Evolutionary conservation across 2,329 filamentous ascomycete genomes (phyloP), one percentile per base, ranked within the genome.

Genomic region (Aureobasidium pullulans): DNA sequence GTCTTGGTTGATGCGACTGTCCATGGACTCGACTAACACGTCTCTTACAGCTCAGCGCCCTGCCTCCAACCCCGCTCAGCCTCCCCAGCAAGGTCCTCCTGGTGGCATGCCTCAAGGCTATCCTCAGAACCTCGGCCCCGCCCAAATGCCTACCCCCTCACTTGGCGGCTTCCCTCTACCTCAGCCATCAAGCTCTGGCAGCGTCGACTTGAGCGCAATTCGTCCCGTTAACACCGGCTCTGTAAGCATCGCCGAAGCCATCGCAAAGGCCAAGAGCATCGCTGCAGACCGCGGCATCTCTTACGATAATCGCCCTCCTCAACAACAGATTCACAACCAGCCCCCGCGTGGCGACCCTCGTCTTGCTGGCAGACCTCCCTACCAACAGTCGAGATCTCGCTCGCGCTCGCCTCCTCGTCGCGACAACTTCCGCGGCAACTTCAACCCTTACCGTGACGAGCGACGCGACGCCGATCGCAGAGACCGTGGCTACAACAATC

Each of bases 381-480:
- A 88, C 71, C 77, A 71, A 54, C 80, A 80, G 57, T 87, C 86
- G 13, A 73, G 81, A 61, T 83, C 81, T 31, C 82, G 88, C 62
- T 92, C 89, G 39, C 84, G 90, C 63, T 94, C 90, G 40, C 82
- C 83, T 13, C 81, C 81, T 44, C 81, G 83, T 57, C 86, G 88
- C 68, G 87, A 89, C 67, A 80, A 82, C 60, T 89, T 84, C 73
- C 83, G 87, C 73, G 88, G 90, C 71, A 86, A 85, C 69, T 85
- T 87, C 57, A 93, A 90, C 69, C 88, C 89, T 23, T 95, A 94
- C 73, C 82, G 90, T 70, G 90, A 96, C 70, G 90, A 96, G 72
- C 85, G 91, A 66, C 86, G 90, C 66, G 85, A 84, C 66, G 85
- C 88, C 63, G 78, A 82, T 63, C 81, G 81, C 63, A 72, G 79